Base-by-base conservation (phyloP, 2,329 filamentous ascomycete genomes). In the Fusarium secorum region DNA sequence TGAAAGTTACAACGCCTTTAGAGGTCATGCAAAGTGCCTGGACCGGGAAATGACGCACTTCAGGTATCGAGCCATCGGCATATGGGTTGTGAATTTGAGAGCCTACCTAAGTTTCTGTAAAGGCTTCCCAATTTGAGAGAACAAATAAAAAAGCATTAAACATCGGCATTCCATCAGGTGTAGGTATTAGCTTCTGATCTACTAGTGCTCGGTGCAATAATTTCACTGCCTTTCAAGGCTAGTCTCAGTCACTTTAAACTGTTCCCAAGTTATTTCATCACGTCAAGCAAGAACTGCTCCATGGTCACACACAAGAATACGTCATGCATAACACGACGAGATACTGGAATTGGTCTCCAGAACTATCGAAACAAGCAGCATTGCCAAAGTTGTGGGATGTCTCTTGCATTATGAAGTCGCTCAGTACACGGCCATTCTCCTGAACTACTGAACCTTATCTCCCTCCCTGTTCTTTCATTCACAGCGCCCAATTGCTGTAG, bases 1-100 rank as follows among this genome's bases (percentile, higher is more conserved):
- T 75, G 2, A 67, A 58, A 7, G 24, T 64, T 1, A 71, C 65
- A 5, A 70, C 62, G 9, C 28, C 64, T 7, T 39, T 8, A 11
- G 67, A 72, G 30, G 73, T 75, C 5, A 75, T 75, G 72, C 57
- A 70, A 30, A 18, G 36, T 36, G 55, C 60, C n/a, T 74, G 74
- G 70, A 66, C 58, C 15, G 58, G 38, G 0, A 54, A 51, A 41
- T 68, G 39, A 26, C 15, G 32, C 7, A 8, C 5, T 35, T n/a
- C 11, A 26, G 22, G 22, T 15, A 17, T 15, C 1, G 7, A 14
- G 7, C 14, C 3, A 18, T 22, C 6, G 4, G 14, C 10, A 17
- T 9, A 20, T 20, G 1, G 18, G 26, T 22, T 18, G 2, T 9
- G 28, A 18, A 6, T 4, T 22, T 6, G 13, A 17, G 14, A 22